Percentiles rank a stretch among this genome's conserved stretches.
These are phyloP conservation scores for Polysphondylium violaceum DNA, from an alignment of 78 protist genomes.

Conservation along the genomic window DNA sequence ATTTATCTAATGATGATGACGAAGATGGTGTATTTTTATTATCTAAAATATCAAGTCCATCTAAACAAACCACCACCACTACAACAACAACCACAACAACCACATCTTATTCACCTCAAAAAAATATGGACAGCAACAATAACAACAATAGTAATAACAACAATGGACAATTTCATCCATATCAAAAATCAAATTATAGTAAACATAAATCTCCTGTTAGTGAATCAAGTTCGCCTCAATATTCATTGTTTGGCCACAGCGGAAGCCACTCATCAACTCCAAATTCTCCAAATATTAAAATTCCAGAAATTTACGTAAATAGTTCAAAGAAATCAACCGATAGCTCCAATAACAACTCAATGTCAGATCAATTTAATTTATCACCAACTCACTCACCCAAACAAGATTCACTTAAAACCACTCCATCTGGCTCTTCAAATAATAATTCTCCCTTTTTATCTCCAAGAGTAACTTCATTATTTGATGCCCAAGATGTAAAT, in stretches of 20 bases:
- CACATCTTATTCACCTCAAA: not conserved
- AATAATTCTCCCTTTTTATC: conserved; percentile 52
- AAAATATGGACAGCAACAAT: not conserved
- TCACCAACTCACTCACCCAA: conserved; percentile 39
- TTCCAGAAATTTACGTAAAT: no score
- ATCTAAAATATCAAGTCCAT: conserved; percentile 33
- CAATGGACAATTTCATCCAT: conserved; percentile 3
- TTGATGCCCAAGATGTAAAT: not conserved
- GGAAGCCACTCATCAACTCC: no score
- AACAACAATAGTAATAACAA: not conserved
- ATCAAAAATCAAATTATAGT: not conserved
- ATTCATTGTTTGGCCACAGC: no score
- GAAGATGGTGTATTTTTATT: conserved; percentile 54
- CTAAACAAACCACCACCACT: not conserved
- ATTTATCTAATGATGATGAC: conserved; percentile 2
- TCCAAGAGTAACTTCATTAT: conserved; percentile 27
- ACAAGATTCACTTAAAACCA: conserved; percentile 33
- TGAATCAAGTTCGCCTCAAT: no score
- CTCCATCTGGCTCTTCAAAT: conserved; percentile 52
- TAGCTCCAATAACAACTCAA: not conserved
- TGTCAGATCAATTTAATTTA: not conserved
- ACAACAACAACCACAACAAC: not conserved
- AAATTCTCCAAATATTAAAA: no score
- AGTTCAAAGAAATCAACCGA: not conserved
- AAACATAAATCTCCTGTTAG: conserved; percentile 8